Percentiles rank a stretch among this genome's conserved stretches.
Conservation (phyloP, 2,329 filamentous ascomycete species). For the Thermomyces lanuginosus region DNA sequence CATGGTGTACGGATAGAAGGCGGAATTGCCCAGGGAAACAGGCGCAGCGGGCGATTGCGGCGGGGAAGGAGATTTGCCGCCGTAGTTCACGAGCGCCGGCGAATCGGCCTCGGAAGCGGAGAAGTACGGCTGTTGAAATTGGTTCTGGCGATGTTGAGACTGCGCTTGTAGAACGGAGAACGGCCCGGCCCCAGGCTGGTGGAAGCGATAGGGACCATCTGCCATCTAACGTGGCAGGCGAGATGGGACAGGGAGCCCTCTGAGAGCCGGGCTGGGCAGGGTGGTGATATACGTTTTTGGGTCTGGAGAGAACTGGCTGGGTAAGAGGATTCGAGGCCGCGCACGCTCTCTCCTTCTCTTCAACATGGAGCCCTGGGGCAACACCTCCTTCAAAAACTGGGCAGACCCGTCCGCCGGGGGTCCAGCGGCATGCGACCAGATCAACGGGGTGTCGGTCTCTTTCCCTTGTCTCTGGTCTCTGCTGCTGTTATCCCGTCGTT, state of each 20-base stretch:
- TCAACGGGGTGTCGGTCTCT: no score
- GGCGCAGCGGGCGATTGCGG: conserved; percentile 30
- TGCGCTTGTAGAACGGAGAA: conserved; percentile 32
- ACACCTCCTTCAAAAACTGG: conserved; percentile 13
- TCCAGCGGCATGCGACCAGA: no score
- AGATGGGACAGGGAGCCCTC: conserved; percentile 24
- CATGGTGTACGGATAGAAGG: conserved; percentile 30
- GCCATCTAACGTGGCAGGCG: conserved; percentile 37
- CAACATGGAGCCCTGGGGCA: conserved; percentile 29
- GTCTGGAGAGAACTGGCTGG: conserved; percentile 5
- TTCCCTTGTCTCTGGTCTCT: background rate
- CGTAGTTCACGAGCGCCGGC: conserved; percentile 30
- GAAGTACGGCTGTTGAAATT: conserved; percentile 25
- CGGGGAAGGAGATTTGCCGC: conserved; percentile 32
- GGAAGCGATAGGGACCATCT: conserved; percentile 40
- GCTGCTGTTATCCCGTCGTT: conserved; percentile 3
- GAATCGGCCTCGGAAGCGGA: conserved; percentile 31
- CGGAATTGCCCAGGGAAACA: no score
- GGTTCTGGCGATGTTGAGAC: conserved; percentile 27
- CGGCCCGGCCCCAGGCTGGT: conserved; percentile 37
- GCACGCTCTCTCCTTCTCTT: conserved; percentile 33
- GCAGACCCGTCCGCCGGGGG: no score
- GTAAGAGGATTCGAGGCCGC: conserved; percentile 22
- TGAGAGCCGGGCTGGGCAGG: conserved; percentile 12
- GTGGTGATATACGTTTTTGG: conserved; percentile 3